Percentiles rank a stretch among this genome's conserved stretches.
phyloP scores from a whole-genome alignment of 2,329 filamentous ascomycete genomes.

The Neurospora sp. region DNA sequence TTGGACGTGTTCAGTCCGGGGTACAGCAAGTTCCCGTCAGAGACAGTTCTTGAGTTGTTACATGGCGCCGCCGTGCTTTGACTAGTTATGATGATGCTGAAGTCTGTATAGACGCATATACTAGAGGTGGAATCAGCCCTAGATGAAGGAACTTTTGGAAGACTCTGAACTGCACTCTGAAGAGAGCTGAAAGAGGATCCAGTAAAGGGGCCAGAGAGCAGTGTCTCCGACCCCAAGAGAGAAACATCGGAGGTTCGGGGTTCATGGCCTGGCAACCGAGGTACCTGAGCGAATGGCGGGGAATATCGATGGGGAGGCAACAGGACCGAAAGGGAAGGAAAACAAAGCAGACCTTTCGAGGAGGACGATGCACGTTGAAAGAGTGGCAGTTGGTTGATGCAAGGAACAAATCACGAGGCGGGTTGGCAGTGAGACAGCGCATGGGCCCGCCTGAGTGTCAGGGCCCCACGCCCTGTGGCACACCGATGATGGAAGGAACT shows the following conservation, averaged over 20 bases:
- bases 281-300: neutral
- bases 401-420: conserved; percentile 20
- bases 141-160: neutral
- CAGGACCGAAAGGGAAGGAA: neutral
- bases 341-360: neutral
- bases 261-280: neutral
- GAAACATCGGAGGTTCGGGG: neutral
- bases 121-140: neutral
- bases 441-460: neutral
- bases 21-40: neutral
- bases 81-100: neutral
- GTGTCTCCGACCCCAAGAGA: neutral
- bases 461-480: conserved; percentile 13
- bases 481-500: neutral
- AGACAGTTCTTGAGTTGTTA: neutral
- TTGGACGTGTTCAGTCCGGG: neutral
- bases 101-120: neutral
- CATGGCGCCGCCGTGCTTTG: neutral
- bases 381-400: conserved; percentile 11
- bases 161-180: neutral
- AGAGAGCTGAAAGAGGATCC: neutral
- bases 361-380: neutral
- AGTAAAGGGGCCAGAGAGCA: neutral
- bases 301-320: neutral
- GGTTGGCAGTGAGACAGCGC: neutral